These are phyloP conservation scores for Nitzschia putrida DNA, from an alignment of 108 stramenopile species.

Conservation along the genomic window DNA sequence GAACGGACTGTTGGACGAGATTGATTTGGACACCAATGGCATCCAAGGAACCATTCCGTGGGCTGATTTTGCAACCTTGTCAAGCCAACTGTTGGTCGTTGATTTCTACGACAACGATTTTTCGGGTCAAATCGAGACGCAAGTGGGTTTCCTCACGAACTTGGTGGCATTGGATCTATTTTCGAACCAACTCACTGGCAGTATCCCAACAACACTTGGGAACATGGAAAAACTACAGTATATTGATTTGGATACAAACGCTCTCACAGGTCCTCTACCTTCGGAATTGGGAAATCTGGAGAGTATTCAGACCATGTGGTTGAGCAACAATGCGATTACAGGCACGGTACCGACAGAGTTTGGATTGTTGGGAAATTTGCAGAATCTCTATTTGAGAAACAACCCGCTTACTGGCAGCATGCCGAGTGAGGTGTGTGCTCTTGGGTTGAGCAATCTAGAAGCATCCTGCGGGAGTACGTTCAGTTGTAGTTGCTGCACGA, in stretches of 20 bases:
- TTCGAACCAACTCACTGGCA: conserved; percentile 46
- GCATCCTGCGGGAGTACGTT: conserved; percentile 2
- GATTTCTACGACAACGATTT: conserved; percentile 23
- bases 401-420: conserved; percentile 11
- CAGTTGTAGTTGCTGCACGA: conserved; percentile 24
- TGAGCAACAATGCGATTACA: conserved; percentile 20
- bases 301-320: conserved; percentile 8
- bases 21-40: conserved; percentile 11
- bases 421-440: conserved; percentile 17
- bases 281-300: conserved; percentile 20
- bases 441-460: conserved; percentile 2
- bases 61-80: conserved; percentile 4
- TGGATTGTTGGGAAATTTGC: conserved; percentile 3
- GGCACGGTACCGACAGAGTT: conserved; percentile 32
- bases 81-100: conserved; percentile 1
- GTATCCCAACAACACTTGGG: conserved; percentile 39
- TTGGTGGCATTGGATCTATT: conserved; percentile 25
- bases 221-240: conserved; percentile 14
- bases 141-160: conserved; percentile 9
- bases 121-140: conserved; percentile 1
- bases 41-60: conserved; percentile 17
- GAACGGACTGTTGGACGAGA: conserved; percentile 9
- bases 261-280: conserved; percentile 31
- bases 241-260: conserved; percentile 31
- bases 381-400: background rate